Evolutionary conservation across 805 yeast genomes (phyloP), one percentile per base, ranked within the genome.

Genomic region (Saccharomycopsis selenospora): DNA sequence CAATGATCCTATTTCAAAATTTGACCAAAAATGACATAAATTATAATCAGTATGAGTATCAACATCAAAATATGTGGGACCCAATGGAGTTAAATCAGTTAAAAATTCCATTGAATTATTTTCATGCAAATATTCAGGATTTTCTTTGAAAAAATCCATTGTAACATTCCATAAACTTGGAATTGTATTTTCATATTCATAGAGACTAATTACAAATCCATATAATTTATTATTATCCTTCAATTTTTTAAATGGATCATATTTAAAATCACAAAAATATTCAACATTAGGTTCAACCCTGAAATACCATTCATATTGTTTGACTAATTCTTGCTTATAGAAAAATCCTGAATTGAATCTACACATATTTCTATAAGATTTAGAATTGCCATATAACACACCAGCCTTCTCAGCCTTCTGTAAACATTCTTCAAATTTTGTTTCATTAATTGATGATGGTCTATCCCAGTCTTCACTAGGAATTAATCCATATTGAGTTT

Each of bases 241-340:
- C 84, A 91, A 75, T 54, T 82, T 75, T 58, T 77, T 75, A 69
- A 91, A 91, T 11, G 96, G 90, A 64, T 91, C 99, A 68, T 81
- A 82, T 59, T 79, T 80, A 58, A 85, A 78, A 66, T 93, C 97
- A 66, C 98, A 93, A 63, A 72, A 85, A 63, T 85, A 85, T 59
- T 85, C 80, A 44, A 90, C 89, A 55, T 82, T 88, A 0, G 99
- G 99, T 64, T 91, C 99, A 10, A 91, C 96, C 55, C 99, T 75
- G 79, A 95, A 90, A 67, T 91, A 91, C 72, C 82, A 93, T 53
- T 88, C 91, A 67, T 85, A 93, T 28, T 82, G 71, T 41, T 69
- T 63, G 57, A 90, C 66, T 41, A 88, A 61, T 49, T 79, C 79
- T 60, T 89, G 95, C 61, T 85, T 77, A 69, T 79, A 91, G 67